Conservation (phyloP, 139 green algal species). For the Micractinium conductrix region DNA sequence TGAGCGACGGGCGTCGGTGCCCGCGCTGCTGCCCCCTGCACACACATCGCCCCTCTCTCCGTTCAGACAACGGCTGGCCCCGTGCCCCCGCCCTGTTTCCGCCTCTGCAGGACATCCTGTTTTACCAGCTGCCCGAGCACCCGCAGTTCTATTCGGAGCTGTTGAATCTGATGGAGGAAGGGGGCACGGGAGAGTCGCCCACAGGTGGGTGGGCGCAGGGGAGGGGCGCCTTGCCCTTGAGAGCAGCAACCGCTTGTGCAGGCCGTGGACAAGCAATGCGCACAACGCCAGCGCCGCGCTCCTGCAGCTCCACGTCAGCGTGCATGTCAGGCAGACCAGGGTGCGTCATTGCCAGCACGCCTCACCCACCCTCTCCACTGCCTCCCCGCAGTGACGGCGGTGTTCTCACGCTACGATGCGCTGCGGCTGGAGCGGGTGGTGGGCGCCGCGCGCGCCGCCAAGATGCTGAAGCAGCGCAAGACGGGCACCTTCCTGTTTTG, state of each 20-base stretch:
- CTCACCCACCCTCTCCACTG: background rate
- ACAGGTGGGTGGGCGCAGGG: background rate
- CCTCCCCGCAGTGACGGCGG: conserved; percentile 57
- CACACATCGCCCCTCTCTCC: too few species aligned
- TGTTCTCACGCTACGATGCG: conserved; percentile 73
- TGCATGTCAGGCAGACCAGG: background rate
- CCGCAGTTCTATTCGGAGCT: conserved; percentile 85
- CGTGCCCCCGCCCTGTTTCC: too few species aligned
- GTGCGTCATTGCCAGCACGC: background rate
- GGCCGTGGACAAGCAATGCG: background rate
- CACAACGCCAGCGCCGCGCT: background rate
- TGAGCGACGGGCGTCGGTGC: too few species aligned
- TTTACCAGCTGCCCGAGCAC: conserved; percentile 90
- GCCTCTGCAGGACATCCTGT: conserved; percentile 79
- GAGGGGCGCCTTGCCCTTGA: background rate
- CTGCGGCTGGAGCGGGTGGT: conserved; percentile 82
- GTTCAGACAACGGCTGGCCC: too few species aligned
- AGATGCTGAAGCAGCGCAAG: conserved; percentile 68
- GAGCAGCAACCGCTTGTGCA: background rate
- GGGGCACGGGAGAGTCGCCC: background rate
- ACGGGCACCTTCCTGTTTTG: conserved; percentile 81
- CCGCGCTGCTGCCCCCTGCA: too few species aligned
- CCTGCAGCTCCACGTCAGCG: background rate
- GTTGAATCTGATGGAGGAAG: conserved; percentile 67
- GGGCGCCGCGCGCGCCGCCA: conserved; percentile 60